Evolutionary conservation across 306 rosid genomes (phyloP), one percentile per base, ranked within the genome.

Genomic region (Cicer yamashitae): DNA sequence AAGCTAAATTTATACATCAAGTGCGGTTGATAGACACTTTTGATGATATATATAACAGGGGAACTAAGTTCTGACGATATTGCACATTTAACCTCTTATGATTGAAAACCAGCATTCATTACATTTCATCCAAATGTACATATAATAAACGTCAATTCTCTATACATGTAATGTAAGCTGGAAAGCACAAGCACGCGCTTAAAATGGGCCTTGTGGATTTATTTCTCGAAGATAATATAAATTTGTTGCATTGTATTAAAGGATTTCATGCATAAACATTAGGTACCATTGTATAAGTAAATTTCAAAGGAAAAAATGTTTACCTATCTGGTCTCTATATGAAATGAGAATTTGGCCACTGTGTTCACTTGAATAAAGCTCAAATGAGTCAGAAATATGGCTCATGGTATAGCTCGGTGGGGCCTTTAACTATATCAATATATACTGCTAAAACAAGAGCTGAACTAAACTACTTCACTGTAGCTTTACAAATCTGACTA

Each of bases 391-490:
- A 74, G 67, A 54, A 30, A 30, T 30, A 63, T 37, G 52, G 59
- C 50, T 69, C 53, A 7, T 51, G 12, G 20, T 83, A 68, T 43
- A 68, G 50, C 41, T 72, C 37, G 48, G 59, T 25, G 54, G 71
- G 15, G 50, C 18, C 70, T 53, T 82, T 62, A 47, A 70, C 37
- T 67, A 61, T 53, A 68, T 78, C 58, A 61, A 20, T 17, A 30
- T 70, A 58, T 71, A 67, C 69, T 48, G 45, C 82, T 76, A 44
- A 50, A 43, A 30, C 80, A 76, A 70, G 71, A 57, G 50, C 51
- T 51, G 70, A 72, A 68, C 45, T 48, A 13, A 53, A 10, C 63
- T 51, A 56, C 57, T 71, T 67, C 60, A 44, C 69, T 71, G 63
- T 72, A 68, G 73, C 47, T 45, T 13, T 46, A 20, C 38, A 47